Evolutionary conservation across 2,329 filamentous ascomycete species (phyloP), one percentile per base, ranked within the genome.

Genomic region (Taxawa tesnikishii): DNA sequence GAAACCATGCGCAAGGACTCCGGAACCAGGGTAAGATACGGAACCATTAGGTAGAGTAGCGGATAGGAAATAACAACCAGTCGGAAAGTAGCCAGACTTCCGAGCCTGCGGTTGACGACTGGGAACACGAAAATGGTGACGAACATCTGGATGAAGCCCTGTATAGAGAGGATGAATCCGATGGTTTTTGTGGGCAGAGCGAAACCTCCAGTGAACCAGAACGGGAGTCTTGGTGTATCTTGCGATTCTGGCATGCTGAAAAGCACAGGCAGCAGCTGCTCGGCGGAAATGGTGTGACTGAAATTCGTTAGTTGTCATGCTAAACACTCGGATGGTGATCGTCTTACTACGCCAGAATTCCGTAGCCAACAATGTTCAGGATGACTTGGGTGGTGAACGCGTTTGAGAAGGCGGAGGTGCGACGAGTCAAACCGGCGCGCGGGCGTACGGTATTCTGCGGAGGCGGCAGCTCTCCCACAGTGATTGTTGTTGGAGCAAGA

Each of bases 241-340:
- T 64, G 40, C 50, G 71, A 56, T 49, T 68, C 51, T 47, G 68
- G 53, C 27, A 83, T 83, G 55, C 82, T 88, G 50, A 98, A 73
- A 45, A 98, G 84, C 2, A 94, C 82, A 0, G 90, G 88, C 45
- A 96, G 77, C 29, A 96, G 70, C 50, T 94, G 83, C 57, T 98
- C 90, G 46, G 93, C 90, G 0, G 87, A 92, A 59, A 98, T 94
- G 9, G 88, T 94, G 60, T 96, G 88, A 62, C 87, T 94, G 48
- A 42, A 19, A 44, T 43, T 15, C 40, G 34, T 13, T 9, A 4
- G 26, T 16, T 15, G 18, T 12, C 24, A 34, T n/a, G n/a, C n/a
- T n/a, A n/a, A n/a, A n/a, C n/a, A n/a, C n/a, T n/a, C n/a, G n/a
- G n/a, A n/a, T 23, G n/a, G 8, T 8, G n/a, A 8, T 23, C 19